Evolutionary conservation across 306 rosid genomes (phyloP).

Genomic region (Vachellia collinsii): DNA sequence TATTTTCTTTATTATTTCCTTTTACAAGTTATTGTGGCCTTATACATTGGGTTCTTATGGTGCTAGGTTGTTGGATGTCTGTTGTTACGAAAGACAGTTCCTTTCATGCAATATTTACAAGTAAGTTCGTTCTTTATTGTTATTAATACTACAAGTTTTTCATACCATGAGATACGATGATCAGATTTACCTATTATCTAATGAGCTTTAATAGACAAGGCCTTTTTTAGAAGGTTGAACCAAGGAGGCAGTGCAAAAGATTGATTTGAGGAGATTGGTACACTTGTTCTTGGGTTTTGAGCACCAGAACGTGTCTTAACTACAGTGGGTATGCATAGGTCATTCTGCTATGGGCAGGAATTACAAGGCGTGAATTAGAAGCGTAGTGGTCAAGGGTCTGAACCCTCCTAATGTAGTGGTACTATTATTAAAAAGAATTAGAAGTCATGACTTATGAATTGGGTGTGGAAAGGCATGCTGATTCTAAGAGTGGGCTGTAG

Average conservation of each 20-base stretch:
- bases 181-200: constrained; percentile 15
- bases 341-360: neutral
- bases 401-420: neutral
- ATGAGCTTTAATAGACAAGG: neutral
- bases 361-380: neutral
- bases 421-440: neutral
- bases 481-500: neutral
- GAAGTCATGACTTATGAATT: neutral
- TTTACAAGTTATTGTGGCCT: constrained; percentile 18
- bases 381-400: neutral
- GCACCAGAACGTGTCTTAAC: neutral
- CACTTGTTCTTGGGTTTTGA: neutral
- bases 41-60: constrained; percentile 42
- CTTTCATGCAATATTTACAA: constrained; percentile 88
- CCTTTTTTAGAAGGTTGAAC: neutral
- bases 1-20: constrained; percentile 15
- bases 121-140: constrained; percentile 54
- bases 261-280: neutral
- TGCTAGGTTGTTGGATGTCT: constrained; percentile 95
- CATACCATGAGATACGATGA: neutral
- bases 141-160: constrained; percentile 1
- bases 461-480: neutral
- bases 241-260: neutral
- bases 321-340: neutral
- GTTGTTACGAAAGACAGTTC: constrained; percentile 92